These are phyloP conservation scores for Neonectria ditissima DNA, from an alignment of 2,329 filamentous ascomycete species.

Conservation along the genomic window DNA sequence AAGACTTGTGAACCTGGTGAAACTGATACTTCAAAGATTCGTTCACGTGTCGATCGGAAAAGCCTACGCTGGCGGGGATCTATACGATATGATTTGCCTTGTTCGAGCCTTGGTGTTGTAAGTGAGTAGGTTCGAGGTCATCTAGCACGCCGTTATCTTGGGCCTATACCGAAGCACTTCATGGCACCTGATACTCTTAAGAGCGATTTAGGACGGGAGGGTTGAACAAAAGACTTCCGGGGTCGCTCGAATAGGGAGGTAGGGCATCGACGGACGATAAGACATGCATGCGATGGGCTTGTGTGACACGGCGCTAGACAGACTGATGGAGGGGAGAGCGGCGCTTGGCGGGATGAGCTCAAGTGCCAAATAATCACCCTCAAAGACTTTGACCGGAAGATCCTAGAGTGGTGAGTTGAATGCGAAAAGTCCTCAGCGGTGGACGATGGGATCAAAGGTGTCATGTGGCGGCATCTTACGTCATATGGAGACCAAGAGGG, in stretches of 20 bases:
- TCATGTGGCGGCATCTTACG: constrained; percentile 17
- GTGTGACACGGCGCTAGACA: constrained; percentile 13
- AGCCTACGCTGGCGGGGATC: background rate
- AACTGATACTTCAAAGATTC: background rate
- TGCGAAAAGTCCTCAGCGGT: too few relatives aligned
- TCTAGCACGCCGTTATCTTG: background rate
- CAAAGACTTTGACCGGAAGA: background rate
- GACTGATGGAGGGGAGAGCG: constrained; percentile 8
- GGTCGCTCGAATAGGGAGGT: constrained; percentile 24
- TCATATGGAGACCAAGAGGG: constrained; percentile 12
- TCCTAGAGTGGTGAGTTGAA: background rate
- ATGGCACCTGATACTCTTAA: background rate
- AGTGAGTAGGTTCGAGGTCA: background rate
- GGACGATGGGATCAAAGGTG: constrained; percentile 12
- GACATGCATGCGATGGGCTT: constrained; percentile 8
- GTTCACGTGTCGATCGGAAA: too few relatives aligned
- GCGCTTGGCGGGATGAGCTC: constrained; percentile 3
- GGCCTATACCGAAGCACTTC: background rate
- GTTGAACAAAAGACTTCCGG: background rate
- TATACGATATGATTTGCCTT: background rate
- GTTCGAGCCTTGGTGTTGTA: background rate
- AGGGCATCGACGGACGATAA: constrained; percentile 19
- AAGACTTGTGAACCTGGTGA: background rate
- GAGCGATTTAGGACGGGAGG: background rate
- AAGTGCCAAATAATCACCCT: constrained; percentile 11